Percentiles rank a stretch among this genome's conserved stretches.
Evolutionary conservation across 2,329 filamentous ascomycete genomes (phyloP).

Genomic region (Clarireedia paspali): DNA sequence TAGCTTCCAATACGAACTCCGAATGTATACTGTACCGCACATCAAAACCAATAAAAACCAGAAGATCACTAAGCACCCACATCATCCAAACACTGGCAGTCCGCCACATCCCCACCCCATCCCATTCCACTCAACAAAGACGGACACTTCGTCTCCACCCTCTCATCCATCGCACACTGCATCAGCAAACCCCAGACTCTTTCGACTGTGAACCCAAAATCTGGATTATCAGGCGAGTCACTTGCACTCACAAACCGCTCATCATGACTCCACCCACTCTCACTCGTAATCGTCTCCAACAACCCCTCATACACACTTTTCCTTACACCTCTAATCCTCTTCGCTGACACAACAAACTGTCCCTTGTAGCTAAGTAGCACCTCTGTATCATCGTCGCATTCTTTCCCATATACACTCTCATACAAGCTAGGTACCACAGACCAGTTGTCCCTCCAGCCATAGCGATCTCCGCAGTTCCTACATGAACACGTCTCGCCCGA

Average conservation of each 20-base stretch:
- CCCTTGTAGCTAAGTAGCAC: conserved; percentile 39
- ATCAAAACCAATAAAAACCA: background rate
- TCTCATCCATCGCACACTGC: conserved; percentile 41
- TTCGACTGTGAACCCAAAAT: conserved; percentile 26
- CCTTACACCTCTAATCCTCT: conserved; percentile 33
- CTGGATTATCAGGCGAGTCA: conserved; percentile 20
- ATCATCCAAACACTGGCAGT: conserved; percentile 26
- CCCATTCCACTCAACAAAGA: conserved; percentile 76
- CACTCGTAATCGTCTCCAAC: conserved; percentile 17
- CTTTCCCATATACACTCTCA: conserved; percentile 22
- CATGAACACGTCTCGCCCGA: conserved; percentile 32
- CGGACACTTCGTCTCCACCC: conserved; percentile 74
- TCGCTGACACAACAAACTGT: conserved; percentile 39
- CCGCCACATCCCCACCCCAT: conserved; percentile 14
- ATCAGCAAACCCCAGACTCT: conserved; percentile 24
- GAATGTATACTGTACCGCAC: too few species aligned
- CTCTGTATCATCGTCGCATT: conserved; percentile 15
- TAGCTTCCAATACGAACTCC: too few species aligned
- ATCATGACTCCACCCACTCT: conserved; percentile 21
- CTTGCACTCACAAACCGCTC: conserved; percentile 2
- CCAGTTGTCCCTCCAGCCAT: conserved; percentile 33
- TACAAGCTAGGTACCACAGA: conserved; percentile 31
- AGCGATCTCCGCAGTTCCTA: conserved; percentile 33
- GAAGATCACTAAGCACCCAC: background rate
- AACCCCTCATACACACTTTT: conserved; percentile 19